phyloP scores from a whole-genome alignment of 2,329 filamentous ascomycete genomes.

The Trichoderma sp. region DNA sequence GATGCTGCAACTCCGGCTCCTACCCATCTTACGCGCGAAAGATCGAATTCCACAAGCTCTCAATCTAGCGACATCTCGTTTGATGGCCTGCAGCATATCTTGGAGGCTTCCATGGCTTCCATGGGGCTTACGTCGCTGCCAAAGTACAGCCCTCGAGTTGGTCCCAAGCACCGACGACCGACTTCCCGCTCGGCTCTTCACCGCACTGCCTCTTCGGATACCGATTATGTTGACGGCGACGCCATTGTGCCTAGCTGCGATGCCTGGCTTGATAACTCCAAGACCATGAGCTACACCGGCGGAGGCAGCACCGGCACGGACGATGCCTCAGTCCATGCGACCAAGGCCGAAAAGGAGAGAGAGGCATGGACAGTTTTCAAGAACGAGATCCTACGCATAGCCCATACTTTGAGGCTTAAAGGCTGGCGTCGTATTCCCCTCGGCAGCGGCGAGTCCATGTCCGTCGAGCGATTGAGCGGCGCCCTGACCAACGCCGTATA shows the following conservation, averaged over 20 bases:
- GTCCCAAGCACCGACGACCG: conserved; percentile 41
- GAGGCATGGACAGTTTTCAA: conserved; percentile 86
- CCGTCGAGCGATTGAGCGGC: conserved; percentile 76
- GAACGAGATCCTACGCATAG: conserved; percentile 81
- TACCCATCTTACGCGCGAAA: conserved; percentile 26
- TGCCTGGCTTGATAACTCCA: conserved; percentile 81
- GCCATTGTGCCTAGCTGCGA: conserved; percentile 81
- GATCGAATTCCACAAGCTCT: conserved; percentile 58
- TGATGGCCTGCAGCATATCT: conserved; percentile 75
- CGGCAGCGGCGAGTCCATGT: conserved; percentile 64
- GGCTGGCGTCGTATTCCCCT: conserved; percentile 84
- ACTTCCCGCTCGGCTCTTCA: conserved; percentile 38
- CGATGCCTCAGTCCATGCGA: conserved; percentile 35
- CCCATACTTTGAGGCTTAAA: conserved; percentile 85
- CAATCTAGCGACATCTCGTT: conserved; percentile 70
- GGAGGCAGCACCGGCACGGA: conserved; percentile 40
- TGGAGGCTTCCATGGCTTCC: conserved; percentile 62
- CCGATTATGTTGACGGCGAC: conserved; percentile 80
- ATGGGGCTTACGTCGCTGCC: conserved; percentile 49
- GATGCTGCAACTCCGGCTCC: not conserved
- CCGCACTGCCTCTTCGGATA: conserved; percentile 69
- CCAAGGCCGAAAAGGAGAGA: conserved; percentile 60
- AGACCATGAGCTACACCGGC: conserved; percentile 74
- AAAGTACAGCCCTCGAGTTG: conserved; percentile 40
- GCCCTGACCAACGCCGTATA: conserved; percentile 96